Conservation (phyloP, 2,329 filamentous ascomycete species). For the Diplodia scrobiculata region DNA sequence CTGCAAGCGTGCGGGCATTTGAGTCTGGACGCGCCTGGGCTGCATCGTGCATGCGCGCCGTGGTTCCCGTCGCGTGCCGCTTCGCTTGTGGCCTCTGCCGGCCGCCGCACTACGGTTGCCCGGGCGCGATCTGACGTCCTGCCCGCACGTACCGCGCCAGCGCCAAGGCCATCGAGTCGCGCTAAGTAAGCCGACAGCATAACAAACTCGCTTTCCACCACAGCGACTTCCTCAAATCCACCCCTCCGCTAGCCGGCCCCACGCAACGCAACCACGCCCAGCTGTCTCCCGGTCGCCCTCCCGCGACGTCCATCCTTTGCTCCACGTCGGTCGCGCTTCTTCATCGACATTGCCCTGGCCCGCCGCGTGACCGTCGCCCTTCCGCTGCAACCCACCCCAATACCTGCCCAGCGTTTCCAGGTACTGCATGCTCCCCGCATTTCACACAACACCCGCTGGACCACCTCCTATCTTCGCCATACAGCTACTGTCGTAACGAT, state of each 20-base stretch:
- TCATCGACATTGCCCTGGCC: neutral
- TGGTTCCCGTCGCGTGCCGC: conserved; percentile 7
- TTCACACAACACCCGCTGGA: conserved; percentile 27
- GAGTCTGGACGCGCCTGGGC: neutral
- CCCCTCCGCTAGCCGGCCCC: conserved; percentile 34
- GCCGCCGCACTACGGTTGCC: conserved; percentile 28
- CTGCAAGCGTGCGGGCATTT: neutral
- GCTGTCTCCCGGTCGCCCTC: neutral
- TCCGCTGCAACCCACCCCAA: neutral
- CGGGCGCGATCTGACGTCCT: conserved; percentile 5
- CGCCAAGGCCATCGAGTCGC: neutral
- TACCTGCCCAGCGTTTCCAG: conserved; percentile 16
- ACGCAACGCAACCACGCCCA: conserved; percentile 24
- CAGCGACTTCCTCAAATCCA: conserved; percentile 35
- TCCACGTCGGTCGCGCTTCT: conserved; percentile 28
- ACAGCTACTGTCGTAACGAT: conserved; percentile 42
- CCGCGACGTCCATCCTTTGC: neutral
- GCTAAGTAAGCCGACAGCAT: conserved; percentile 33
- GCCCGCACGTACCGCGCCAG: neutral
- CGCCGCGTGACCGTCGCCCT: neutral
- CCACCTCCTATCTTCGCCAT: conserved; percentile 37
- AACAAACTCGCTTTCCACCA: conserved; percentile 40
- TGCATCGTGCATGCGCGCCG: neutral
- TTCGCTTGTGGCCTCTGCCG: conserved; percentile 22
- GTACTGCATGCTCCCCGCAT: conserved; percentile 28